phyloP scores from a whole-genome alignment of 768 basidiomycete genomes.

The Symmetrospora coprosmae region DNA sequence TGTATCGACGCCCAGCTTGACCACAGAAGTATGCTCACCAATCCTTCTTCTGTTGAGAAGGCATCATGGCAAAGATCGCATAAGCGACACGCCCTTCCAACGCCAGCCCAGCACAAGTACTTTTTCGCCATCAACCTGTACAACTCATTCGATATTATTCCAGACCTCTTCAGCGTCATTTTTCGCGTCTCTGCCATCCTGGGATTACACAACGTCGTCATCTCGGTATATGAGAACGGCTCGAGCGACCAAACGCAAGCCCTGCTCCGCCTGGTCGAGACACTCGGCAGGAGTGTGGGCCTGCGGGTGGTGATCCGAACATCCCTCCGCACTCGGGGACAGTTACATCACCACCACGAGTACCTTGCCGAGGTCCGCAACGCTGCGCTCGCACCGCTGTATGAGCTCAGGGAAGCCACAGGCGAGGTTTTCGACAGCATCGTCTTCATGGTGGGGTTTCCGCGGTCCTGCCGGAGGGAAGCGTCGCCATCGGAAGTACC shows the following conservation, averaged over 20 bases:
- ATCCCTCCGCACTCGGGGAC: conserved; percentile 77
- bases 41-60: too few relatives aligned
- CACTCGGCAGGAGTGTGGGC: conserved; percentile 74
- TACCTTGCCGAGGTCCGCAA: conserved; percentile 99
- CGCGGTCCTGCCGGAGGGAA: too few relatives aligned
- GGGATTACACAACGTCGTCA: conserved; percentile 94
- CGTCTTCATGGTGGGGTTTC: conserved; percentile 50
- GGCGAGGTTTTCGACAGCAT: conserved; percentile 92
- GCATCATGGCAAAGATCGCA: too few relatives aligned
- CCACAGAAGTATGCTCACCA: conserved; percentile 32
- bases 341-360: conserved; percentile 98
- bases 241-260: conserved; percentile 99
- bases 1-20: conserved; percentile 35
- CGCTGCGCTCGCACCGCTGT: conserved; percentile 83
- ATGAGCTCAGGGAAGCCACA: conserved; percentile 79
- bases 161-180: conserved; percentile 88
- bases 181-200: conserved; percentile 83
- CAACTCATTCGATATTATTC: conserved; percentile 97
- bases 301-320: conserved; percentile 86
- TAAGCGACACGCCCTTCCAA: too few relatives aligned
- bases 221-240: conserved; percentile 98
- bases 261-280: conserved; percentile 83
- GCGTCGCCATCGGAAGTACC: neutral
- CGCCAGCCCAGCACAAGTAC: conserved; percentile 80
- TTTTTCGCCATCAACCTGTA: conserved; percentile 99